Conservation (phyloP, 176 grass and related monocot species). For the Aegilops speltoides region DNA sequence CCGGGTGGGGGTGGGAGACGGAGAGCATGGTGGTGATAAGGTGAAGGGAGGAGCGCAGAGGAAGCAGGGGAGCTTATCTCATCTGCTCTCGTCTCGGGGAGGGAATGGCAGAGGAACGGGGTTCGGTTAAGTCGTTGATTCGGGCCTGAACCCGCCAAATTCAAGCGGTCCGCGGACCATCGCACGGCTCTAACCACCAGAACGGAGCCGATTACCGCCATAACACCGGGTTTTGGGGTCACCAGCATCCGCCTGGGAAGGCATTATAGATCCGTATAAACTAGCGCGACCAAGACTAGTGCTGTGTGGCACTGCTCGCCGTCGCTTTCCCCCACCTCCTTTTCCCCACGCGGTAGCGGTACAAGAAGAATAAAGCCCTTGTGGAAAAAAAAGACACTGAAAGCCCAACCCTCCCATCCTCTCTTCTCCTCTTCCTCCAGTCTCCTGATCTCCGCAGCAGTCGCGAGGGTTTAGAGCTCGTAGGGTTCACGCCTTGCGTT, state of each 20-base stretch:
- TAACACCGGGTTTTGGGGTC: neutral
- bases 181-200: no score
- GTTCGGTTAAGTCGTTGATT: no score
- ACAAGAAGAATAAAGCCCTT: constrained; percentile 11
- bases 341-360: neutral
- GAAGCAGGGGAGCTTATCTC: constrained; percentile 18
- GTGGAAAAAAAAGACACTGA: neutral
- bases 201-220: no score
- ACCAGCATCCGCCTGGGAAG: neutral
- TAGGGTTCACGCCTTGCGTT: neutral
- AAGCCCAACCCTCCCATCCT: neutral
- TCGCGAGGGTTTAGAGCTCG: constrained; percentile 33
- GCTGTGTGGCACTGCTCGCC: neutral
- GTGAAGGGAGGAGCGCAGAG: neutral
- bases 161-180: no score
- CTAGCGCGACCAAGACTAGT: constrained; percentile 13
- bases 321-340: neutral
- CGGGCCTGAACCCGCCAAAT: no score
- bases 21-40: constrained; percentile 58
- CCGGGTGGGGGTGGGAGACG: constrained; percentile 41
- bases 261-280: neutral
- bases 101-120: neutral
- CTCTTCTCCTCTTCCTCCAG: neutral
- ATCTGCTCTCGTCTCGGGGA: constrained; percentile 9
- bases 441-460: neutral